Evolutionary conservation across 2,329 filamentous ascomycete species (phyloP).

Genomic region (Pseudopithomyces maydicus): DNA sequence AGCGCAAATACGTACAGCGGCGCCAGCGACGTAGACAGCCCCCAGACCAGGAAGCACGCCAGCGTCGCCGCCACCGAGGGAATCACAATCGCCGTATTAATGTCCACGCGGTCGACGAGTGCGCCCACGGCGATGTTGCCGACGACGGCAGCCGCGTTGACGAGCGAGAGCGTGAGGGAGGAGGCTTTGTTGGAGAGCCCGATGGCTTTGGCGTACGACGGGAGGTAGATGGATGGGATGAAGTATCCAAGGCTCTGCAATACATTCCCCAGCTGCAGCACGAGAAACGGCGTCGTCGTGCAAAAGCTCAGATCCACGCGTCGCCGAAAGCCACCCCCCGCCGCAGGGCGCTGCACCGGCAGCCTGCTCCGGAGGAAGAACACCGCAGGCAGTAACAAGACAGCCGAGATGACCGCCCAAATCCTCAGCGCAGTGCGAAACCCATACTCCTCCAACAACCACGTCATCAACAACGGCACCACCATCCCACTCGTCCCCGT

Average conservation of each 20-base stretch:
- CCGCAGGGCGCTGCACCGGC: conserved; percentile 35
- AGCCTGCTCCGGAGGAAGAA: conserved; percentile 46
- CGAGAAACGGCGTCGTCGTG: conserved; percentile 36
- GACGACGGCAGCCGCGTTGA: conserved; percentile 40
- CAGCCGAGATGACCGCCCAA: conserved; percentile 38
- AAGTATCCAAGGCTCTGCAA: conserved; percentile 45
- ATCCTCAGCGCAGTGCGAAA: conserved; percentile 47
- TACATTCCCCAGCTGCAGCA: conserved; percentile 41
- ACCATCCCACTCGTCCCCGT: conserved; percentile 49
- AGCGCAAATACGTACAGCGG: not conserved
- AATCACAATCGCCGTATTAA: conserved; percentile 47
- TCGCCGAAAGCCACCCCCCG: conserved; percentile 17
- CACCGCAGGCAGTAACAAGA: conserved; percentile 33
- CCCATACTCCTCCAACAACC: conserved; percentile 44
- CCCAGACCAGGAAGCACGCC: not conserved
- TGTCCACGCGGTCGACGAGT: conserved; percentile 48
- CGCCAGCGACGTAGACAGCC: not conserved
- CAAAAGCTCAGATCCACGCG: conserved; percentile 37
- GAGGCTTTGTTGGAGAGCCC: conserved; percentile 26
- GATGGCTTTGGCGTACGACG: conserved; percentile 41
- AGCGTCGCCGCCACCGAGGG: not conserved
- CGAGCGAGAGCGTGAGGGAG: conserved; percentile 36
- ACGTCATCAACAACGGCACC: conserved; percentile 50
- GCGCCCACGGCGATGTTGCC: conserved; percentile 40
- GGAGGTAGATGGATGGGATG: conserved; percentile 44